A percentile compares a stretch with the other conserved stretches of the same genome.
These are phyloP conservation scores for Cephaloascus fragrans DNA, from an alignment of 805 yeast genomes.

Conservation along the genomic window DNA sequence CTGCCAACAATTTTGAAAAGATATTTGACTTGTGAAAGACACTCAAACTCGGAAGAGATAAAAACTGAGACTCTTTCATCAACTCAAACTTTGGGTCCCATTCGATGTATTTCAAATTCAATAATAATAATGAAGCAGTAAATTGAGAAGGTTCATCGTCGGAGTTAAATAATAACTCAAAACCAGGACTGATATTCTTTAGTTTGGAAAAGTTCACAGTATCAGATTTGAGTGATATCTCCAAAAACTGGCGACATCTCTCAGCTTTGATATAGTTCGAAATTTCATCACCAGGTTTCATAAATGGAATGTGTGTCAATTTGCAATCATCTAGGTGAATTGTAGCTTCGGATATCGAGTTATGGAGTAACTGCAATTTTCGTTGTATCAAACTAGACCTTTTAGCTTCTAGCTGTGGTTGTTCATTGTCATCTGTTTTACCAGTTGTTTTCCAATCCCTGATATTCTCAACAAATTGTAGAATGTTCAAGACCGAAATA, in stretches of 20 bases:
- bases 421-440: too few species aligned
- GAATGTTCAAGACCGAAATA: background rate
- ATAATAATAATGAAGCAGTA: conserved; percentile 20
- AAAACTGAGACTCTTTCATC: conserved; percentile 14
- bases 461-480: background rate
- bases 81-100: background rate
- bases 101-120: conserved; percentile 9
- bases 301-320: background rate
- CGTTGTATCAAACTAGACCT: too few species aligned
- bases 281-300: background rate
- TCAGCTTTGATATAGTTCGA: conserved; percentile 9
- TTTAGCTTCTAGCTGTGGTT: too few species aligned
- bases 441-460: background rate
- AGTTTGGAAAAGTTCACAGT: conserved; percentile 15
- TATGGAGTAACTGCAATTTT: too few species aligned
- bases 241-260: conserved; percentile 13
- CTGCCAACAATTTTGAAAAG: conserved; percentile 19
- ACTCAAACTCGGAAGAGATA: conserved; percentile 24
- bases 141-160: conserved; percentile 23
- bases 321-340: background rate
- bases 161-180: conserved; percentile 22
- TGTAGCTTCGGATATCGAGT: background rate
- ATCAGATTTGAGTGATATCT: conserved; percentile 14
- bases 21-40: conserved; percentile 25
- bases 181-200: conserved; percentile 22